Conservation (phyloP, 176 grass and related monocot genomes). For the Aegilops sharonensis region DNA sequence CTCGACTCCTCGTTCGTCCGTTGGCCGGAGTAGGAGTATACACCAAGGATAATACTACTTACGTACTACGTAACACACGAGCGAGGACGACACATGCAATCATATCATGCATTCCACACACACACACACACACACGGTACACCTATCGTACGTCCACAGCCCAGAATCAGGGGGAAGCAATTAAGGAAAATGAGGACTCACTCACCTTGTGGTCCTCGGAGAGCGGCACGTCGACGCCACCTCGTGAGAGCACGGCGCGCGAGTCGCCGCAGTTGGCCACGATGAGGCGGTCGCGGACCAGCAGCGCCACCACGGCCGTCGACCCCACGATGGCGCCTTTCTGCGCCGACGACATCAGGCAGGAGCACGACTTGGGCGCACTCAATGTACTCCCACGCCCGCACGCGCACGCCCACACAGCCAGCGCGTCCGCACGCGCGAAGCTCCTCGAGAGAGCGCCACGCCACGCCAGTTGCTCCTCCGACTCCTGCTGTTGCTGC, state of each 20-base stretch:
- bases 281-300: conserved; percentile 45
- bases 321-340: conserved; percentile 64
- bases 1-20: too few species aligned
- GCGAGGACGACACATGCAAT: too few species aligned
- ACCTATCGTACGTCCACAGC: too few species aligned
- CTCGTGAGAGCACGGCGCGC: conserved; percentile 70
- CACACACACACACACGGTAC: too few species aligned
- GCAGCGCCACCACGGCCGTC: conserved; percentile 72
- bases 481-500: not conserved
- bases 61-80: too few species aligned
- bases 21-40: too few species aligned
- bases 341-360: conserved; percentile 43
- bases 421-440: conserved; percentile 64
- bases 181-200: too few species aligned
- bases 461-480: conserved; percentile 41
- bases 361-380: conserved; percentile 39
- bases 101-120: too few species aligned
- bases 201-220: conserved; percentile 72
- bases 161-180: too few species aligned
- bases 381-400: not conserved
- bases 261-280: conserved; percentile 94
- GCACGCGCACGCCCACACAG: conserved; percentile 64
- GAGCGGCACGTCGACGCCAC: conserved; percentile 42
- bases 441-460: conserved; percentile 46
- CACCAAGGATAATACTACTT: too few species aligned